Evolutionary conservation across 441 rosid genomes (phyloP), one percentile per base, ranked within the genome.

Genomic region (Adansonia madagascariensis): DNA sequence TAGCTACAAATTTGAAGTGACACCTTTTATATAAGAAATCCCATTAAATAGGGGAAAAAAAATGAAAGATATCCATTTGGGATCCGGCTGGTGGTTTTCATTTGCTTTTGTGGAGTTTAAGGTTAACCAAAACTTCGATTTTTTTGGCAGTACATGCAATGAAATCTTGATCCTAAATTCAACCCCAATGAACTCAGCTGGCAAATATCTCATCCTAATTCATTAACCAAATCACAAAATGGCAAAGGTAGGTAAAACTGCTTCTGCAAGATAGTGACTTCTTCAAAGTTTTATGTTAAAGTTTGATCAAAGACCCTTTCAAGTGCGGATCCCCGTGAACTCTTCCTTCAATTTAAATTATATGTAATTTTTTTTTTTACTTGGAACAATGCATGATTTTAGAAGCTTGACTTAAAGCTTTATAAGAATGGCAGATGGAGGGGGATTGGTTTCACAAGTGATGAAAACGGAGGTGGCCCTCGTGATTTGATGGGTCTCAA

Each of bases 231-330:
- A 60, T 20, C 7, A 8, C 35, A 50, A 6, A 17, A 66, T 12
- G 73, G 74, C 22, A 27, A 65, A 27, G 70, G 70, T 39, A 65
- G 70, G 70, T 65, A 5, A 35, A 65, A 65, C 70, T 49, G 43
- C 70, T 39, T 15, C 70, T 14, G 43, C 43, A 14, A 35, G 70
- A 65, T 4, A 39, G 47, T 3, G 70, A 65, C 47, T 41, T 65
- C 11, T 35, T 65, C 10, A 0, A 41, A 24, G 14, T 27, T 18
- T 24, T 12, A 64, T 64, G 6, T 39, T 27, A 27, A 27, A 39
- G n/a, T 9, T 8, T 64, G 15, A 10, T 1, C 12, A 27, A 59
- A 6, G 47, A 15, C 55, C 56, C 73, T 68, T 44, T 47, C 35
- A 24, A 50, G 20, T 12, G 17, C 41, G 22, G 59, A 69, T 31